phyloP scores from a whole-genome alignment of 805 yeast genomes.

The Starmerella cellae region DNA sequence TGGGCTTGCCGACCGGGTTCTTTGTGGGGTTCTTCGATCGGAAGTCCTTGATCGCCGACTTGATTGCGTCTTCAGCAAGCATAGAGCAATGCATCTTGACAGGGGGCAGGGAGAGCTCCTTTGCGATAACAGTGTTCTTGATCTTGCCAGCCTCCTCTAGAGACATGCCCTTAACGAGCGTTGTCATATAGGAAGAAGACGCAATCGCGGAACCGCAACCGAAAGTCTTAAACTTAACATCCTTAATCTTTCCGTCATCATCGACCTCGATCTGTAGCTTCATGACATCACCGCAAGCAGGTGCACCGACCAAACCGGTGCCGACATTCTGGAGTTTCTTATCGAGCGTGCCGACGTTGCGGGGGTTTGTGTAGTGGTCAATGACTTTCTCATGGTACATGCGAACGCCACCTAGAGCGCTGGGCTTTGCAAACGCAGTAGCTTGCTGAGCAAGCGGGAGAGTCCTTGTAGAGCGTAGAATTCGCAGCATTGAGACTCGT shows the following conservation, averaged over 20 bases:
- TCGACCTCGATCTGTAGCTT: slow-evolving; percentile 92
- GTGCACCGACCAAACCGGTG: slow-evolving; percentile 96
- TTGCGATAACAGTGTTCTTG: slow-evolving; percentile 88
- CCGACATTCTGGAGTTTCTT: slow-evolving; percentile 69
- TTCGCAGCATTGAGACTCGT: background rate
- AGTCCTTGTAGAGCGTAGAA: background rate
- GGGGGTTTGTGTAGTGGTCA: slow-evolving; percentile 91
- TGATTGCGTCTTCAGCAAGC: slow-evolving; percentile 98
- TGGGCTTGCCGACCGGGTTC: slow-evolving; percentile 32
- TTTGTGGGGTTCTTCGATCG: slow-evolving; percentile 53
- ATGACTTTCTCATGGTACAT: slow-evolving; percentile 80
- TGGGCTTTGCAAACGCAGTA: background rate
- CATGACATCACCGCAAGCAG: slow-evolving; percentile 99
- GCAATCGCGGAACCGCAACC: slow-evolving; percentile 99
- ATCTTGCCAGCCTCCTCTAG: slow-evolving; percentile 85
- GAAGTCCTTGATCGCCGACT: slow-evolving; percentile 93
- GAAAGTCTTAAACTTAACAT: slow-evolving; percentile 94
- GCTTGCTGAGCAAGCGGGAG: background rate
- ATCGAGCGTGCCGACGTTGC: slow-evolving; percentile 90
- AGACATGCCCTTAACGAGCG: slow-evolving; percentile 85
- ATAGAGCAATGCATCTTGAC: slow-evolving; percentile 95
- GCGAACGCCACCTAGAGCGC: slow-evolving; percentile 2
- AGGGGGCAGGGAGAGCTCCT: slow-evolving; percentile 88
- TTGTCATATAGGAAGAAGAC: slow-evolving; percentile 87
- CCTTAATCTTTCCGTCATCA: slow-evolving; percentile 77